A percentile compares a stretch with the other conserved stretches of the same genome.
These are phyloP conservation scores for Rosellinia necatrix DNA, from an alignment of 2,329 filamentous ascomycete species.

Conservation along the genomic window DNA sequence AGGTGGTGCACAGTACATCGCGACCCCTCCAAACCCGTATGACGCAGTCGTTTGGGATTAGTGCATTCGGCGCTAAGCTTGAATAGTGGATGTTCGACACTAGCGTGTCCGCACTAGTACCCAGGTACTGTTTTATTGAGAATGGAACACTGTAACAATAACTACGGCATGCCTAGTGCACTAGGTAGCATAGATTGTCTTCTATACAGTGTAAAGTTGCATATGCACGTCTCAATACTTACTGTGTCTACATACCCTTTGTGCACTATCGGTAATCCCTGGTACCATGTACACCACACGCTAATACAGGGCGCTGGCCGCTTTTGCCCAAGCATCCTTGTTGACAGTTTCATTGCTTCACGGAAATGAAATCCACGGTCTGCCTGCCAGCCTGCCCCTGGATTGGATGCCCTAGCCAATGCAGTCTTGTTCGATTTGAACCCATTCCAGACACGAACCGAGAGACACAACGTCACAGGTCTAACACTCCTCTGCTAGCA, in stretches of 20 bases:
- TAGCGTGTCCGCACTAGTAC: no score
- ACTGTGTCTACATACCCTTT: neutral
- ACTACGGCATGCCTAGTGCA: no score
- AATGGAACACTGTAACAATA: no score
- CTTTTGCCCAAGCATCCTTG: slow-evolving; percentile 18
- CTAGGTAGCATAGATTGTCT: neutral
- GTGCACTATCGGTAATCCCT: no score
- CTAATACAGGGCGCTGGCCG: no score
- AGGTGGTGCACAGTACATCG: neutral
- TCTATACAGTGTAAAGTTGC: neutral
- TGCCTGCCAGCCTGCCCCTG: neutral
- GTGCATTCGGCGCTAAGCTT: slow-evolving; percentile 1
- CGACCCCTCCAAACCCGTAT: slow-evolving; percentile 22
- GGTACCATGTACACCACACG: neutral
- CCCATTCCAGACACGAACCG: neutral
- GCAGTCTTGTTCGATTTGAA: neutral
- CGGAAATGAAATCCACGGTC: slow-evolving; percentile 10
- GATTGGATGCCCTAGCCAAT: slow-evolving; percentile 7
- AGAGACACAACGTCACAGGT: neutral
- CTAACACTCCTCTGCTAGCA: neutral
- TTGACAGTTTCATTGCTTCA: slow-evolving; percentile 19
- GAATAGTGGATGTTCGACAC: neutral
- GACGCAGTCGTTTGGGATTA: slow-evolving; percentile 10
- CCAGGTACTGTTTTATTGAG: no score
- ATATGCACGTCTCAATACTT: no score